A percentile compares a stretch with the other conserved stretches of the same genome.
Evolutionary conservation across 371 early-diverging fungal species (phyloP).

Genomic region (Mucor irregularis): DNA sequence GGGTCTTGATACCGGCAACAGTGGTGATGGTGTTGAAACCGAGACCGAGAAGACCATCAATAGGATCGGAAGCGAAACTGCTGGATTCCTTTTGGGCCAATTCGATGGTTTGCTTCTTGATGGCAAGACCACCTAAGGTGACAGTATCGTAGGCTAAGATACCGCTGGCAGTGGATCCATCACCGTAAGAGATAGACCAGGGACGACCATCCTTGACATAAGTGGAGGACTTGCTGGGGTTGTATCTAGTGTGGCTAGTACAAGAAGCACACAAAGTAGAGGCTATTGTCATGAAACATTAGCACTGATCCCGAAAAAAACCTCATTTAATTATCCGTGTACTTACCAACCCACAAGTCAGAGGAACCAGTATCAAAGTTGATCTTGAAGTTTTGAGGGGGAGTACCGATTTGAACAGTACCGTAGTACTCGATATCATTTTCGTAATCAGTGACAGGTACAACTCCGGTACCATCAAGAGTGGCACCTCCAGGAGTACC

Average conservation of each 20-base stretch:
- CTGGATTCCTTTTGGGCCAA: slow-evolving; percentile 18
- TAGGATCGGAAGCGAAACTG: slow-evolving; percentile 12
- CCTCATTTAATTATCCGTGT: background rate
- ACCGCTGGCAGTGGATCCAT: slow-evolving; percentile 39
- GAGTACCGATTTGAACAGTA: slow-evolving; percentile 62
- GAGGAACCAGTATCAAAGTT: slow-evolving; percentile 77
- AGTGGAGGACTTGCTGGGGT: slow-evolving; percentile 42
- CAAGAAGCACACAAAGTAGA: slow-evolving; percentile 34
- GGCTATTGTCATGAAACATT: slow-evolving; percentile 7
- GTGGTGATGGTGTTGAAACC: slow-evolving; percentile 48
- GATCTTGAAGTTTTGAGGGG: slow-evolving; percentile 61
- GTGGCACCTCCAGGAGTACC: background rate
- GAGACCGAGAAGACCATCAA: slow-evolving; percentile 38
- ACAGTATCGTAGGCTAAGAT: slow-evolving; percentile 27
- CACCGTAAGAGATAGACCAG: slow-evolving; percentile 54
- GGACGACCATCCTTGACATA: slow-evolving; percentile 39
- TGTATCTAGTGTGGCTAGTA: slow-evolving; percentile 34
- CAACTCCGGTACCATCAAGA: background rate
- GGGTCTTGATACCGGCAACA: slow-evolving; percentile 29
- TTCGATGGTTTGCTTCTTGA: slow-evolving; percentile 23
- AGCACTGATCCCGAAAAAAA: background rate
- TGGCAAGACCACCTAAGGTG: slow-evolving; percentile 27
- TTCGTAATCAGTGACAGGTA: slow-evolving; percentile 22
- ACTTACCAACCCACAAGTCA: slow-evolving; percentile 60
- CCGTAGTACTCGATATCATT: slow-evolving; percentile 56